Conservation (phyloP, 805 yeast genomes). For the Naumovozyma baii region DNA sequence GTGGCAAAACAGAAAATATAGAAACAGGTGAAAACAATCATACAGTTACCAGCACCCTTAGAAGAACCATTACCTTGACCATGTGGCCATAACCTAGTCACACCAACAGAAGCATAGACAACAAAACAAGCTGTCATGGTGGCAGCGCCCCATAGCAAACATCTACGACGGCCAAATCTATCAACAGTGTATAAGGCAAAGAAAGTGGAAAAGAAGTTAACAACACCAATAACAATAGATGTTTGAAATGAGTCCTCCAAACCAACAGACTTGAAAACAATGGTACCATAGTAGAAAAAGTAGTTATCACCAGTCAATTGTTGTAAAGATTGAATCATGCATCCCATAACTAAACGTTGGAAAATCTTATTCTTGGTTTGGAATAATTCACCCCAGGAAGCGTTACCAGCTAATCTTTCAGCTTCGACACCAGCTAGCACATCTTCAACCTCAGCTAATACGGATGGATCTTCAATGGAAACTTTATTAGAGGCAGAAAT, state of each 20-base stretch:
- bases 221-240: slow-evolving; percentile 48
- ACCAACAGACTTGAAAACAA: slow-evolving; percentile 53
- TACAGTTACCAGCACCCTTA: slow-evolving; percentile 52
- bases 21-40: slow-evolving; percentile 63
- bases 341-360: slow-evolving; percentile 41
- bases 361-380: slow-evolving; percentile 57
- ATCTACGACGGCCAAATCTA: slow-evolving; percentile 43
- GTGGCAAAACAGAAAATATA: slow-evolving; percentile 67
- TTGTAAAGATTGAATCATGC: slow-evolving; percentile 51
- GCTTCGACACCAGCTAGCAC: slow-evolving; percentile 49
- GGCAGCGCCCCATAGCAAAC: slow-evolving; percentile 38
- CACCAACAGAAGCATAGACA: slow-evolving; percentile 53
- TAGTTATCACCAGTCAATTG: slow-evolving; percentile 61
- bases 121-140: slow-evolving; percentile 39
- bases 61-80: slow-evolving; percentile 28
- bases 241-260: slow-evolving; percentile 48
- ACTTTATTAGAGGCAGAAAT: slow-evolving; percentile 46
- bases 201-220: slow-evolving; percentile 52
- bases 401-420: slow-evolving; percentile 52
- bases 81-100: slow-evolving; percentile 33
- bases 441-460: slow-evolving; percentile 48
- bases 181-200: slow-evolving; percentile 44
- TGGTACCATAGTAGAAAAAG: slow-evolving; percentile 58
- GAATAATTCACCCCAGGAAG: slow-evolving; percentile 54
- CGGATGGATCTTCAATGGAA: slow-evolving; percentile 41